These are phyloP conservation scores for Eimeria acervulina DNA, from an alignment of 169 alveolate genomes.

Conservation along the genomic window DNA sequence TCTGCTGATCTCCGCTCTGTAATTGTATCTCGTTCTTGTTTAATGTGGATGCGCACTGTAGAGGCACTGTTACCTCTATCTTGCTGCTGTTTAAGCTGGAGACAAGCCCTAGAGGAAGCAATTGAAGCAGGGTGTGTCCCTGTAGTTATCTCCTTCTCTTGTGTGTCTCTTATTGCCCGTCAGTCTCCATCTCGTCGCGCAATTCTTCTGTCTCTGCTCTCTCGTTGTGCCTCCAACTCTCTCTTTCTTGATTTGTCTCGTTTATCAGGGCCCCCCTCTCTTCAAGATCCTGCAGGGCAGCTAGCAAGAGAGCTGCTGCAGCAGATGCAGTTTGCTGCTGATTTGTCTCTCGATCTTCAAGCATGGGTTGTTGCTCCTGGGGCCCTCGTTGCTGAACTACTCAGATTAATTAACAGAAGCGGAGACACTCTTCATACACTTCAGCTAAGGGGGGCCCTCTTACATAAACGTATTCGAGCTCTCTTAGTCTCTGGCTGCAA, in stretches of 20 bases:
- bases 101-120: neutral
- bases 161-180: neutral
- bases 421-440: neutral
- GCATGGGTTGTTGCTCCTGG: neutral
- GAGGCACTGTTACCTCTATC: slow-evolving; percentile 2
- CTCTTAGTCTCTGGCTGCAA: neutral
- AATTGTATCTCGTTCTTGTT: neutral
- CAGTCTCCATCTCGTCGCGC: neutral
- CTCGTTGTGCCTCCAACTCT: neutral
- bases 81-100: neutral
- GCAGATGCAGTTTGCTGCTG: neutral
- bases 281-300: neutral
- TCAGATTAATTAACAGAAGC: neutral
- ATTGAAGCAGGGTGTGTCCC: neutral
- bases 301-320: neutral
- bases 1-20: neutral
- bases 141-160: neutral
- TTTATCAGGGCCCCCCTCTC: neutral
- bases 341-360: slow-evolving; percentile 16
- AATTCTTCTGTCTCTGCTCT: neutral
- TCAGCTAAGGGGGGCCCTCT: neutral
- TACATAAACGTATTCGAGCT: neutral
- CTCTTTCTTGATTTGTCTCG: neutral
- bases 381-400: neutral
- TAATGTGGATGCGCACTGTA: neutral